Evolutionary conservation across 306 rosid species (phyloP).

Genomic region (Fagus crenata): DNA sequence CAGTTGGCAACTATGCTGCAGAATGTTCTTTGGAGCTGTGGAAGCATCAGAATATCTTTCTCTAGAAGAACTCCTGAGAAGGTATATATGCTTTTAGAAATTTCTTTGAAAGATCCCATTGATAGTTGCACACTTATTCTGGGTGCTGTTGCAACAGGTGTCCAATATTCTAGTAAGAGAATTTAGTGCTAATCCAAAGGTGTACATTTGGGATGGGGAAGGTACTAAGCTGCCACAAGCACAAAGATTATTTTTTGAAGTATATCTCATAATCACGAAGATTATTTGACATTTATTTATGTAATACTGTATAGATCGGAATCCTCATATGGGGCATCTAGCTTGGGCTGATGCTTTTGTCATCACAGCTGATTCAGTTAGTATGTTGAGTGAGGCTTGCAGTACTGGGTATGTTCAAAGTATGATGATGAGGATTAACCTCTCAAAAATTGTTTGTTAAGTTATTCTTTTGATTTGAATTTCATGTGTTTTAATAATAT

Average conservation of each 20-base stretch:
- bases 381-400: conserved; percentile 97
- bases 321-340: conserved; percentile 85
- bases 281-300: conserved; percentile 3
- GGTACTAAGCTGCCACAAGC: conserved; percentile 50
- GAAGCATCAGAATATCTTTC: conserved; percentile 75
- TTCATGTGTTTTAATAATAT: conserved; percentile 18
- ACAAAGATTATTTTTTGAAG: conserved; percentile 14
- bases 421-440: conserved; percentile 24
- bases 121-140: conserved; percentile 10
- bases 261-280: neutral
- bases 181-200: conserved; percentile 67
- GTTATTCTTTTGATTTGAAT: conserved; percentile 27
- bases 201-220: conserved; percentile 83
- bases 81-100: conserved; percentile 41
- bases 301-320: conserved; percentile 45
- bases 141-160: conserved; percentile 46
- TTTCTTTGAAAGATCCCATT: conserved; percentile 9
- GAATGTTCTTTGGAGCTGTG: conserved; percentile 87
- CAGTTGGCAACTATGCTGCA: conserved; percentile 65
- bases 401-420: conserved; percentile 74
- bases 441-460: neutral
- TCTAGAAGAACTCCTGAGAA: conserved; percentile 84
- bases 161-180: conserved; percentile 56
- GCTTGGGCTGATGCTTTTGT: conserved; percentile 91
- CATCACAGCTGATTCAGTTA: conserved; percentile 89